Base-by-base conservation (phyloP, 306 rosid species). In the Corylus heterophylla region DNA sequence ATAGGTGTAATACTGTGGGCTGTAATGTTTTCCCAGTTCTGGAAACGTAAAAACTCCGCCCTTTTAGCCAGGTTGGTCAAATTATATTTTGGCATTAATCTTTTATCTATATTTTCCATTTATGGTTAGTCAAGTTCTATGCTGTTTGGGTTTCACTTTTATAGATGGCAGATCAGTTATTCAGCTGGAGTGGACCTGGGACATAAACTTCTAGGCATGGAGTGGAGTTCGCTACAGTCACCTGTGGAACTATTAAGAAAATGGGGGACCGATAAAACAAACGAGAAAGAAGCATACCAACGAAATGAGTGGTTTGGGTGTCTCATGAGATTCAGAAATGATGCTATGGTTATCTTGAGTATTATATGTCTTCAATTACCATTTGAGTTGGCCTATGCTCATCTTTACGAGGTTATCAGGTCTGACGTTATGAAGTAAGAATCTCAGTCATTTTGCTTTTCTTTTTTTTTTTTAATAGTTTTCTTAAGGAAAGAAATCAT, bases 311-410 rank as follows among this genome's bases (percentile, higher is more conserved):
- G 99, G 99, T 80, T 95, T 64, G 96, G 96, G 52, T 89, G 88
- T 73, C 79, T 95, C 77, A 54, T 86, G 91, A 89, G 99, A 82
- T 91, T 95, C 77, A 87, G 99, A 85, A 95, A 95, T 81, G 96
- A 95, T 78, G 92, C 88, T 63, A 64, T 95, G 55, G 69, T 95
- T 74, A 87, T 95, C 88, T 74, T 91, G 85, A 87, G 98, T 83
- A 95, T 91, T 73, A 89, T 95, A 83, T 95, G 98, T 88, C 98
- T 95, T 31, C 99, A 95, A 88, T 82, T 95, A 75, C 99, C 99
- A 0, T 91, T 95, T 85, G 99, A 93, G 88, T 87, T 95, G 93
- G 93, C 97, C 49, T 95, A 95, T 61, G 99, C 99, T 74, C 97
- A 95, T 91, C 91, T 91, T 80, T 95, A 89, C 35, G 97, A 88